Percentiles rank a stretch among this genome's conserved stretches.
Evolutionary conservation across 495 filamentous ascomycete species (phyloP).

Genomic region (Tuber melanosporum): DNA sequence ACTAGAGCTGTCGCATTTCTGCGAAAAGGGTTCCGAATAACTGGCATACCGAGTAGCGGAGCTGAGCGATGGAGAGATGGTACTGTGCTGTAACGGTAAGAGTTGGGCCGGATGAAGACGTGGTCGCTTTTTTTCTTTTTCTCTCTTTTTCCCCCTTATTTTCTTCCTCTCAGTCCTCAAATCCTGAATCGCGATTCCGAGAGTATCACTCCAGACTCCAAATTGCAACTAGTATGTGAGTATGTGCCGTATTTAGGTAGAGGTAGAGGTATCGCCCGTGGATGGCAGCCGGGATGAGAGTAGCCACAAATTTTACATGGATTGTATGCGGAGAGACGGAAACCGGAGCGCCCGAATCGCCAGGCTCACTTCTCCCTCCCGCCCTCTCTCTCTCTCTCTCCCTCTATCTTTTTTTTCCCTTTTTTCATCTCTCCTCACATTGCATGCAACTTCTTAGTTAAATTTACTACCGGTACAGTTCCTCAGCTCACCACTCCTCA

Average conservation of each 20-base stretch:
- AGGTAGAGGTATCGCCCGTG: conserved; percentile 20
- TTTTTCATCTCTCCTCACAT: neutral
- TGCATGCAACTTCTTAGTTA: neutral
- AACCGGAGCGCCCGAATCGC: conserved; percentile 20
- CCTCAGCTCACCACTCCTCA: neutral
- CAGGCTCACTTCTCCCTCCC: conserved; percentile 11
- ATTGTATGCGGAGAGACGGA: conserved; percentile 24
- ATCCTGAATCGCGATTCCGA: neutral
- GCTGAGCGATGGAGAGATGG: conserved; percentile 12
- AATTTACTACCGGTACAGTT: neutral
- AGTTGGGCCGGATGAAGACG: neutral
- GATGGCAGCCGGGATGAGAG: conserved; percentile 20
- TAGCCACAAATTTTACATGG: conserved; percentile 14
- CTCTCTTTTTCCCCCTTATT: neutral
- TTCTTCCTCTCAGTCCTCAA: neutral
- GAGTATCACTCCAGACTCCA: neutral
- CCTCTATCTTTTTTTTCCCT: neutral
- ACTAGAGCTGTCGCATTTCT: conserved; percentile 22
- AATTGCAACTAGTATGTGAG: neutral
- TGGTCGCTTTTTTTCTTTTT: neutral
- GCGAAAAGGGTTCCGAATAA: conserved; percentile 42
- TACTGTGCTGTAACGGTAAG: neutral
- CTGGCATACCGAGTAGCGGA: conserved; percentile 29
- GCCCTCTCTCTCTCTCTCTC: neutral
- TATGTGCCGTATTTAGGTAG: neutral